Evolutionary conservation across 2,329 filamentous ascomycete genomes (phyloP), one percentile per base, ranked within the genome.

Genomic region (Ceratocystis diversiconidia): DNA sequence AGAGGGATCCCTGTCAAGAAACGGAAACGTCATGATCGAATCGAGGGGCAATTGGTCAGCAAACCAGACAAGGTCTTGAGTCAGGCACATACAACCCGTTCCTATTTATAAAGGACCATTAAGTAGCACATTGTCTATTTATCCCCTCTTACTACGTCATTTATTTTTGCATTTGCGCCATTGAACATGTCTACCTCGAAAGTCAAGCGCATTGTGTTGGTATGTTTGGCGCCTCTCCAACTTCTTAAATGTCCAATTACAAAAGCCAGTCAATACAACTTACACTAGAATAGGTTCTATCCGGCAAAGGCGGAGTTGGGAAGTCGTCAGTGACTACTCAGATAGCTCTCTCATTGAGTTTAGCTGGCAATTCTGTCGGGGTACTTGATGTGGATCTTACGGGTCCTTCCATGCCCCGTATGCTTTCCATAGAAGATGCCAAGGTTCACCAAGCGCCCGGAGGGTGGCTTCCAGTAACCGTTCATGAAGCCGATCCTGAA

Each of bases 281-380:
- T 65, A 67, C 48, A 48, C 44, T 44, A 48, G n/a, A 65, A 59
- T 22, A 85, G 82, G 82, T 92, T 69, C 87, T 99, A 61, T 97
- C 94, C 12, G 94, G 94, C 71, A 99, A 99, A 82, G 94, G 94
- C 72, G 94, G 94, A 71, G 94, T 99, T 22, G 94, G 94, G 67
- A 99, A 99, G 79, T 97, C 92, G 55, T 96, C 91, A 63, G 86
- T 96, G n/a, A 97, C 94, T 0, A 95, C 92, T 1, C 94, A 99
- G 75, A 85, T 99, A 17, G 94, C 94, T 7, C 83, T 99, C 46
- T 91, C 92, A 0, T 85, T 99, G 41, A 87, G 90, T 1, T 82
- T 94, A 0, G 84, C 89, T 69, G 92, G 92, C 66, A 84, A 92
- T 74, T 91, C 89, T 0, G 92, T 97, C 55, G 94, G 94, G 64